phyloP scores from a whole-genome alignment of 2,329 filamentous ascomycete species.

The Sporothrix curviconia region DNA sequence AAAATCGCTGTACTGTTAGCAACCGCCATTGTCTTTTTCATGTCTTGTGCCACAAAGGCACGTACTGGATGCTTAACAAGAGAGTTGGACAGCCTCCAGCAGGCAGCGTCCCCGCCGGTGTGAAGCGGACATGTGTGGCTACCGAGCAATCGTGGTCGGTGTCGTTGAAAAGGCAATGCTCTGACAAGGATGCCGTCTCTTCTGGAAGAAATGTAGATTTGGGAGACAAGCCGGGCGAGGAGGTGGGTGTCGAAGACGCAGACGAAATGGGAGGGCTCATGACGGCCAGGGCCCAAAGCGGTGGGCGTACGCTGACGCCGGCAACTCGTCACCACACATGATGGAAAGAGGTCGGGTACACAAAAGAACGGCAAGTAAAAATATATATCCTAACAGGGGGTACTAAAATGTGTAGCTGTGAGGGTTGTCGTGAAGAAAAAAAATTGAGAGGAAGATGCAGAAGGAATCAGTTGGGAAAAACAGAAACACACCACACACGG shows the following conservation, averaged over 20 bases:
- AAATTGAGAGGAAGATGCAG: too few species aligned
- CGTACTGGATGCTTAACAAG: constrained; percentile 16
- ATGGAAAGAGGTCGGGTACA: too few species aligned
- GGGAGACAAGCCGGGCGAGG: too few species aligned
- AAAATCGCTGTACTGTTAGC: constrained; percentile 6
- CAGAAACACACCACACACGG: too few species aligned
- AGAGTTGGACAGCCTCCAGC: neutral
- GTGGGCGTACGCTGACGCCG: constrained; percentile 9
- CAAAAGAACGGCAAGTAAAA: neutral
- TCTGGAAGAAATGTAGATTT: too few species aligned
- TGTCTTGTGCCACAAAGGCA: neutral
- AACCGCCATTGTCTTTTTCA: neutral
- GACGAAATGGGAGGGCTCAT: constrained; percentile 3
- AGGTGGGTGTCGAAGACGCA: neutral
- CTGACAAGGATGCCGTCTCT: neutral
- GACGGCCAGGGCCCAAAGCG: constrained; percentile 20
- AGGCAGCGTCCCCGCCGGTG: neutral
- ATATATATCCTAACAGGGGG: neutral
- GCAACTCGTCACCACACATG: constrained; percentile 19
- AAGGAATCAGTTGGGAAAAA: too few species aligned
- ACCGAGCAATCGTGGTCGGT: constrained; percentile 15
- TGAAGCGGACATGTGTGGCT: constrained; percentile 19
- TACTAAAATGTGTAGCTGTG: too few species aligned
- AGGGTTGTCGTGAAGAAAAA: too few species aligned
- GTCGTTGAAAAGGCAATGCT: constrained; percentile 18